Evolutionary conservation across 73 alveolate species (phyloP).

Genomic region (Paramecium caudatum): DNA sequence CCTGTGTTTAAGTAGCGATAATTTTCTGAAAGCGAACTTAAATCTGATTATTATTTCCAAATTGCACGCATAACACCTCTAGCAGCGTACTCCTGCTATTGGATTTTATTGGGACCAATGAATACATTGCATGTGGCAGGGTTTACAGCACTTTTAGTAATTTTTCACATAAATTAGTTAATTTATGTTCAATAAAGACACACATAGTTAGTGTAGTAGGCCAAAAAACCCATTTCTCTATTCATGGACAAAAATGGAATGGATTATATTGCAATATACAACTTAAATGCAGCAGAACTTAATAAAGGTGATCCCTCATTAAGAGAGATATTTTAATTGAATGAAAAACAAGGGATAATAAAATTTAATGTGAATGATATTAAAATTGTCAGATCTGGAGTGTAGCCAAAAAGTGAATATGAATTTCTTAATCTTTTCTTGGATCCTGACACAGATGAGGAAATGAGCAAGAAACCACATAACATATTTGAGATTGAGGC

Average conservation of each 20-base stretch:
- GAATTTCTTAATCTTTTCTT: not conserved
- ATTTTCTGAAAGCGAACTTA: not conserved
- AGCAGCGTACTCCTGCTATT: constrained; percentile 4
- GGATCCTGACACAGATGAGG: not conserved
- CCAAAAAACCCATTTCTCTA: not conserved
- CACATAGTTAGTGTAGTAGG: not conserved
- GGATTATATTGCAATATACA: not conserved
- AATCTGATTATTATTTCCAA: not conserved
- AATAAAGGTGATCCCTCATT: not conserved
- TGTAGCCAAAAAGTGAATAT: constrained; percentile 21
- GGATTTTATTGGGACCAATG: constrained; percentile 24
- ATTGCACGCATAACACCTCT: not conserved
- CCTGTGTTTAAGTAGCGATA: not conserved
- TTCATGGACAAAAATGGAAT: constrained; percentile 17
- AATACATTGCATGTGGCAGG: not conserved
- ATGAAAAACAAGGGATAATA: not conserved
- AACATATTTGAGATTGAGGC: not conserved
- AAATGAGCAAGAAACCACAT: constrained; percentile 8
- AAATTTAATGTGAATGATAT: constrained; percentile 4
- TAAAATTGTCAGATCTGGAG: constrained; percentile 10
- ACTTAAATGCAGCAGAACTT: constrained; percentile 23
- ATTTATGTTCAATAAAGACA: not conserved
- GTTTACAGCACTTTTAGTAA: not conserved
- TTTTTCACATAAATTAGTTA: not conserved
- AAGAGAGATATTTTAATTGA: constrained; percentile 7